Conservation (phyloP, 768 basidiomycete genomes). For the Mycena rebaudengoi region DNA sequence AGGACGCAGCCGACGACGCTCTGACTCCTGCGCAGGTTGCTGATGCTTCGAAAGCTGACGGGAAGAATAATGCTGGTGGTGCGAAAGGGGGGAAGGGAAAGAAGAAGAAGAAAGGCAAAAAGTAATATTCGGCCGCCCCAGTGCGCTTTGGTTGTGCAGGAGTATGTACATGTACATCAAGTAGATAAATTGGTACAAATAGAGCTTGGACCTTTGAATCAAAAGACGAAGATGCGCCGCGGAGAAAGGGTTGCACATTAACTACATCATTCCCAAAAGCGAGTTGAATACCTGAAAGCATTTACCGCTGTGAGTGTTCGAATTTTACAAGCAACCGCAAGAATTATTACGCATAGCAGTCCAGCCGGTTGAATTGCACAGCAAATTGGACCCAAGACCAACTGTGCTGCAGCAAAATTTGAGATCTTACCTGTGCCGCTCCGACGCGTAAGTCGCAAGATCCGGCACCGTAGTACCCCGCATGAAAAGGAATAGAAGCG, state of each 20-base stretch:
- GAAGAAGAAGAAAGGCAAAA: conserved; percentile 18
- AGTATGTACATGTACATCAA: not conserved
- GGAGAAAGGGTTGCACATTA: not conserved
- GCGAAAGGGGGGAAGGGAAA: conserved; percentile 13
- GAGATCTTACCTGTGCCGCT: too few relatives aligned
- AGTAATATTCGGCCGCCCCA: not conserved
- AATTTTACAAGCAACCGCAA: too few relatives aligned
- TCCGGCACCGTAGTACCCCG: too few relatives aligned
- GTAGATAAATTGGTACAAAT: conserved; percentile 3
- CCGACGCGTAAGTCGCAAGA: too few relatives aligned
- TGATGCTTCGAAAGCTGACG: conserved; percentile 1
- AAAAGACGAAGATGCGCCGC: not conserved
- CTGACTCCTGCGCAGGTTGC: not conserved
- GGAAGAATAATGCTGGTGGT: conserved; percentile 11
- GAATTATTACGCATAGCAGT: too few relatives aligned
- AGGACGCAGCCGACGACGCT: conserved; percentile 1
- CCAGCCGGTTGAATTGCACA: too few relatives aligned
- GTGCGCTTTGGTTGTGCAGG: not conserved
- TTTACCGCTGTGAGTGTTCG: not conserved
- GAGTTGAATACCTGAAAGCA: not conserved
- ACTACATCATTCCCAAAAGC: not conserved
- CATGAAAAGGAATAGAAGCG: too few relatives aligned
- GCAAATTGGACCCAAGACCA: too few relatives aligned
- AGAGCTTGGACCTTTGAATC: conserved; percentile 1
- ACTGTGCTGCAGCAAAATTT: too few relatives aligned